Evolutionary conservation across 345 rosid genomes (phyloP).

Genomic region (Lepidium didymum): DNA sequence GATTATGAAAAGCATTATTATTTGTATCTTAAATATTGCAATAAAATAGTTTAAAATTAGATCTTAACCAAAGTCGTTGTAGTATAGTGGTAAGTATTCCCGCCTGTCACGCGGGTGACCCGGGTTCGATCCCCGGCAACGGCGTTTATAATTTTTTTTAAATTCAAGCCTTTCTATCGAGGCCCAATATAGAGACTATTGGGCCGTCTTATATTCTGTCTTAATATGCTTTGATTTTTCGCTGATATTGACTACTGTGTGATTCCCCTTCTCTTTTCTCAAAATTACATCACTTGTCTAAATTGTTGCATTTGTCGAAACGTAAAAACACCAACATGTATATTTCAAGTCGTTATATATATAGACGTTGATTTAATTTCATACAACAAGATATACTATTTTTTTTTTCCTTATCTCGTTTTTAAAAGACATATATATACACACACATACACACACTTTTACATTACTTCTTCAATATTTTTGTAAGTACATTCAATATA

Average conservation of each 20-base stretch:
- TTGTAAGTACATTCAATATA: not conserved
- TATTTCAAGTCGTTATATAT: not conserved
- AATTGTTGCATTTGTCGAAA: conserved; percentile 11
- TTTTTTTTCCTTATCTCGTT: not conserved
- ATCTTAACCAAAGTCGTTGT: conserved; percentile 75
- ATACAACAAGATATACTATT: not conserved
- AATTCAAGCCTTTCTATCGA: too few species aligned
- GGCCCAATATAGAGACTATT: too few species aligned
- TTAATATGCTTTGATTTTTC: too few species aligned
- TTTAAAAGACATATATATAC: not conserved
- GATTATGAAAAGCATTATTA: too few species aligned
- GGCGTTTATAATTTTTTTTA: conserved; percentile 27
- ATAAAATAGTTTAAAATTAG: too few species aligned
- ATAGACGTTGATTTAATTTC: not conserved
- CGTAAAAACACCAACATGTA: not conserved
- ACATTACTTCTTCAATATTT: not conserved
- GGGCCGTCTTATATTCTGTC: too few species aligned
- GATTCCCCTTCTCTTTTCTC: not conserved
- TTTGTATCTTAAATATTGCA: too few species aligned
- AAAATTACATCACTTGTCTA: not conserved
- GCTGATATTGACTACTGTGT: too few species aligned
- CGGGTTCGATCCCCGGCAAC: conserved; percentile 94
- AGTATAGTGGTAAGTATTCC: conserved; percentile 86
- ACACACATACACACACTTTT: not conserved
- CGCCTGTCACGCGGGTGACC: conserved; percentile 96